Conservation (phyloP, 805 yeast genomes). For the Candida xiaguanensis region DNA sequence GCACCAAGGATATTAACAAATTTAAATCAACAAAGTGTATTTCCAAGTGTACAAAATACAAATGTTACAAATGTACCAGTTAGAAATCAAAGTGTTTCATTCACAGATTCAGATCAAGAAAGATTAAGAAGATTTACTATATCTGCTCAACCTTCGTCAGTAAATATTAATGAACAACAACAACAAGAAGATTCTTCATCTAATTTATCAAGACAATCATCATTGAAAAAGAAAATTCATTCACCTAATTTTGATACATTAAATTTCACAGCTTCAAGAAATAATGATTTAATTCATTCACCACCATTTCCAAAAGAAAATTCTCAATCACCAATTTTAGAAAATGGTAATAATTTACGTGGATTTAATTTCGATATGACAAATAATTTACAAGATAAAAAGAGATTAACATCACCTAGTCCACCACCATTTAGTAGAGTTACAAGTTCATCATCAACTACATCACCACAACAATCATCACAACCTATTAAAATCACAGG, state of each 20-base stretch:
- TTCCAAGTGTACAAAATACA: not conserved
- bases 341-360: slow-evolving; percentile 3
- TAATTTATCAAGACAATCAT: slow-evolving; percentile 8
- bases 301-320: slow-evolving; percentile 1
- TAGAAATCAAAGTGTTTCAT: slow-evolving; percentile 25
- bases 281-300: not conserved
- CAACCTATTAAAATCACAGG: slow-evolving; percentile 13
- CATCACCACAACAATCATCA: slow-evolving; percentile 6
- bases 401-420: slow-evolving; percentile 7
- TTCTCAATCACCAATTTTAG: slow-evolving; percentile 6
- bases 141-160: slow-evolving; percentile 40
- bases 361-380: slow-evolving; percentile 7
- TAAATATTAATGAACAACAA: slow-evolving; percentile 16
- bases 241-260: slow-evolving; percentile 7
- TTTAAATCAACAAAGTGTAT: slow-evolving; percentile 2
- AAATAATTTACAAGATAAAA: not conserved
- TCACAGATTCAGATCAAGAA: slow-evolving; percentile 35
- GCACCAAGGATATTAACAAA: slow-evolving; percentile 6
- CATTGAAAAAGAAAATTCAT: slow-evolving; percentile 5
- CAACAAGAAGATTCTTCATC: slow-evolving; percentile 3
- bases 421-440: slow-evolving; percentile 9
- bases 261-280: slow-evolving; percentile 3
- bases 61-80: slow-evolving; percentile 1
- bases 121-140: slow-evolving; percentile 39
- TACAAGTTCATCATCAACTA: slow-evolving; percentile 2